These are phyloP conservation scores for Guyanaporus albipodus DNA, from an alignment of 768 basidiomycete genomes.

Conservation along the genomic window DNA sequence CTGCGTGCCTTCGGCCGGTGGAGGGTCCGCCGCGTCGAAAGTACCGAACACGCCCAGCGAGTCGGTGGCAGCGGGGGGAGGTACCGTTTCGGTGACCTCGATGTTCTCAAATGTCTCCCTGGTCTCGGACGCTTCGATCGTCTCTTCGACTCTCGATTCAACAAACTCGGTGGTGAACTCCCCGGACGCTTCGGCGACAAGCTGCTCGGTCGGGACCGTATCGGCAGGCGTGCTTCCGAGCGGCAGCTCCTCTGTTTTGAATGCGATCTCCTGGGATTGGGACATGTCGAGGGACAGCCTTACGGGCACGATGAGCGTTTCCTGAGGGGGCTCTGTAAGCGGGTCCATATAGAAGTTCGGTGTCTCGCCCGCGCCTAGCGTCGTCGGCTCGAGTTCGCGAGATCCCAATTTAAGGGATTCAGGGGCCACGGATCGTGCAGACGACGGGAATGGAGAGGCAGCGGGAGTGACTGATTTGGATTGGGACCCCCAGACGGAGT, in stretches of 20 bases:
- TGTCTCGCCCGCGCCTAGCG: slow-evolving; percentile 14
- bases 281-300: slow-evolving; percentile 15
- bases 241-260: neutral
- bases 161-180: neutral
- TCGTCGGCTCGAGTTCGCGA: slow-evolving; percentile 6
- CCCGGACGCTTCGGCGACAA: slow-evolving; percentile 3
- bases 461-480: slow-evolving; percentile 27
- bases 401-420: slow-evolving; percentile 1
- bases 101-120: slow-evolving; percentile 4
- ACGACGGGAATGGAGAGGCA: slow-evolving; percentile 25
- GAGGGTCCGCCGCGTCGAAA: no score
- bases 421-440: slow-evolving; percentile 22
- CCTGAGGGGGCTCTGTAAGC: neutral
- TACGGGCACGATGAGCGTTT: neutral
- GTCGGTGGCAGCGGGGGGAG: neutral
- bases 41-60: neutral
- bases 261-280: neutral
- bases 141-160: slow-evolving; percentile 8
- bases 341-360: slow-evolving; percentile 2
- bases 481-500: slow-evolving; percentile 46
- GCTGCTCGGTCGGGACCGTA: slow-evolving; percentile 21
- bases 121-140: slow-evolving; percentile 4
- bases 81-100: neutral
- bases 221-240: slow-evolving; percentile 28
- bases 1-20: no score